These are phyloP conservation scores for Massarina eburnea DNA, from an alignment of 2,329 filamentous ascomycete genomes.

Conservation along the genomic window DNA sequence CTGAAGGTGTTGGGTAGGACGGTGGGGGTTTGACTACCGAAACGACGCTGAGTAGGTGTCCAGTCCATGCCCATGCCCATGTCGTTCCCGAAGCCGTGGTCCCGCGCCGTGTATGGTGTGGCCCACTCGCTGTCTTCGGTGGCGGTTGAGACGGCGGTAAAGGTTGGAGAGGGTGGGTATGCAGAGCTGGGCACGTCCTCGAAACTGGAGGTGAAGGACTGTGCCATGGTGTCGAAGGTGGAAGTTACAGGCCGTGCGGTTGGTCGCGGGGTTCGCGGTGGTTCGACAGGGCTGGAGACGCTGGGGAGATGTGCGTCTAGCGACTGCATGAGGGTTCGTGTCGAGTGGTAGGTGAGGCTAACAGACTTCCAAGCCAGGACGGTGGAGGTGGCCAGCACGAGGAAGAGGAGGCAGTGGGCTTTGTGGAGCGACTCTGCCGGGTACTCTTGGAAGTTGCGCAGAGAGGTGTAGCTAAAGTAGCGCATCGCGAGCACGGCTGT, in stretches of 20 bases:
- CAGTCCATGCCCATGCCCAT: conserved; percentile 70
- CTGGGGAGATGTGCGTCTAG: conserved; percentile 29
- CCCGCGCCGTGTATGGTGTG: conserved; percentile 20
- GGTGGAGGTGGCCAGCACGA: conserved; percentile 31
- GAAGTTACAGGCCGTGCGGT: conserved; percentile 26
- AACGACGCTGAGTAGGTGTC: conserved; percentile 56
- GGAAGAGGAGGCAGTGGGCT: conserved; percentile 59
- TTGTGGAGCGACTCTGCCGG: conserved; percentile 32
- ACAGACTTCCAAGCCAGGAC: conserved; percentile 55
- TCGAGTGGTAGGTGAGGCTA: conserved; percentile 54
- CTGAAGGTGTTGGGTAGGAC: conserved; percentile 26
- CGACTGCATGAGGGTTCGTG: conserved; percentile 25
- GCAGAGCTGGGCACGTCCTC: conserved; percentile 26
- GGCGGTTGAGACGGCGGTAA: conserved; percentile 23
- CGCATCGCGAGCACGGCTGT: conserved; percentile 60
- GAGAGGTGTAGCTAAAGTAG: conserved; percentile 25
- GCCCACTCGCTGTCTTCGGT: conserved; percentile 28
- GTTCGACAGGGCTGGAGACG: conserved; percentile 12
- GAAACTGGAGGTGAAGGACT: conserved; percentile 44
- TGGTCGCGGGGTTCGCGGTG: conserved; percentile 24
- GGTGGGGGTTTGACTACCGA: conserved; percentile 40
- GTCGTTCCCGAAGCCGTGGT: conserved; percentile 8
- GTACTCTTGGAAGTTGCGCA: conserved; percentile 2
- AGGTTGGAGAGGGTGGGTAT: conserved; percentile 37
- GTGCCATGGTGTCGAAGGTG: conserved; percentile 38